A percentile compares a stretch with the other conserved stretches of the same genome.
These are phyloP conservation scores for Lactarius quietus DNA, from an alignment of 768 basidiomycete genomes.

Conservation along the genomic window DNA sequence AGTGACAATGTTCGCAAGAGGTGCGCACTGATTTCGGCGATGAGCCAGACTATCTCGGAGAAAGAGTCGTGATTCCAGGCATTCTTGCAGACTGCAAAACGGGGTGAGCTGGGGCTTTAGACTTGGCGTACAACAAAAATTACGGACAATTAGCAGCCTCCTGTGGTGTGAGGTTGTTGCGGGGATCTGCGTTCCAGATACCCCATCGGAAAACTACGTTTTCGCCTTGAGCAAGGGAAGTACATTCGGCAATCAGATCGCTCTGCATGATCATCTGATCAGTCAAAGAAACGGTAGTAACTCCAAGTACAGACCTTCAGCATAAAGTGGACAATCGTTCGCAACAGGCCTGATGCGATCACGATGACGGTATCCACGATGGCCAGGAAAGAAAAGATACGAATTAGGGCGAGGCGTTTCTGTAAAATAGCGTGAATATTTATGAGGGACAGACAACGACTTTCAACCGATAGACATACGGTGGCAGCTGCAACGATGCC, in stretches of 20 bases:
- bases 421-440: conserved; percentile 5
- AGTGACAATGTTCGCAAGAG: background rate
- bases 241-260: conserved; percentile 57
- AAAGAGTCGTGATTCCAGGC: conserved; percentile 65
- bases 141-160: conserved; percentile 49
- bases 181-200: conserved; percentile 32
- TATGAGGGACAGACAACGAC: background rate
- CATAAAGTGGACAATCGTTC: conserved; percentile 61
- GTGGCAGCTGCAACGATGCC: conserved; percentile 49
- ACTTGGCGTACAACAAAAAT: background rate
- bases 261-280: conserved; percentile 37
- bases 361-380: conserved; percentile 46
- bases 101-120: conserved; percentile 8
- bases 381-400: conserved; percentile 54
- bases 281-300: conserved; percentile 5
- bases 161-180: conserved; percentile 21
- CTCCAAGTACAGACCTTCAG: conserved; percentile 48
- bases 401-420: conserved; percentile 55
- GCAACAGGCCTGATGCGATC: conserved; percentile 49
- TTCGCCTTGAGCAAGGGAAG: conserved; percentile 36
- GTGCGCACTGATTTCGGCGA: conserved; percentile 55
- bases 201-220: conserved; percentile 31
- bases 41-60: conserved; percentile 60
- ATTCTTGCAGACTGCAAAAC: conserved; percentile 52
- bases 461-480: conserved; percentile 39